Conservation (phyloP, 441 rosid genomes). For the Iberis amara region DNA sequence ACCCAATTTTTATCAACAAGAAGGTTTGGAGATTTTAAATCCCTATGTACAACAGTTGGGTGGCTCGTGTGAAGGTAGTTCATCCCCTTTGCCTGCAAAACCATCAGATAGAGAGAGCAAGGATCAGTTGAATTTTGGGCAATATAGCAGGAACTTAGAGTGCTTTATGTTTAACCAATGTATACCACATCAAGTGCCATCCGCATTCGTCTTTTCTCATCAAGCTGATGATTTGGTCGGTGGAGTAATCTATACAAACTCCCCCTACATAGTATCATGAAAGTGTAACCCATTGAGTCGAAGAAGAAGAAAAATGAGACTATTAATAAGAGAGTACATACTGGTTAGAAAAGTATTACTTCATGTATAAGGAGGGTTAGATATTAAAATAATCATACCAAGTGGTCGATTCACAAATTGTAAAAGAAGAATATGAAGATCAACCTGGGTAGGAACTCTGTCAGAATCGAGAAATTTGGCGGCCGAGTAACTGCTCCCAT, state of each 20-base stretch:
- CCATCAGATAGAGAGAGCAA: constrained; percentile 18
- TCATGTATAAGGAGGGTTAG: neutral
- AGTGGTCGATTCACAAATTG: constrained; percentile 8
- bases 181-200: constrained; percentile 98
- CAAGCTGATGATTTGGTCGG: constrained; percentile 67
- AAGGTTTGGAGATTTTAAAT: constrained; percentile 93
- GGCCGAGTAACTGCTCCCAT: constrained; percentile 97
- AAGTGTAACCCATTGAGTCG: constrained; percentile 4
- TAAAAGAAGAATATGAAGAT: constrained; percentile 16
- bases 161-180: constrained; percentile 13
- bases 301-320: constrained; percentile 6
- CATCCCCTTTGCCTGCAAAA: constrained; percentile 90
- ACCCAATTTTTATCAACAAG: constrained; percentile 96
- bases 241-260: constrained; percentile 87
- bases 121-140: constrained; percentile 9
- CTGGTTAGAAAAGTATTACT: constrained; percentile 8
- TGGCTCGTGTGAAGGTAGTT: constrained; percentile 92
- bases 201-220: constrained; percentile 80
- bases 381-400: constrained; percentile 3
- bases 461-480: constrained; percentile 88
- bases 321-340: constrained; percentile 5
- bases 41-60: constrained; percentile 95
- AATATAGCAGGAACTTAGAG: neutral
- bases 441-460: constrained; percentile 94
- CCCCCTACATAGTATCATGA: constrained; percentile 53